Conservation (phyloP, 371 early-diverging fungal genomes). For the Mortierella sp. region DNA sequence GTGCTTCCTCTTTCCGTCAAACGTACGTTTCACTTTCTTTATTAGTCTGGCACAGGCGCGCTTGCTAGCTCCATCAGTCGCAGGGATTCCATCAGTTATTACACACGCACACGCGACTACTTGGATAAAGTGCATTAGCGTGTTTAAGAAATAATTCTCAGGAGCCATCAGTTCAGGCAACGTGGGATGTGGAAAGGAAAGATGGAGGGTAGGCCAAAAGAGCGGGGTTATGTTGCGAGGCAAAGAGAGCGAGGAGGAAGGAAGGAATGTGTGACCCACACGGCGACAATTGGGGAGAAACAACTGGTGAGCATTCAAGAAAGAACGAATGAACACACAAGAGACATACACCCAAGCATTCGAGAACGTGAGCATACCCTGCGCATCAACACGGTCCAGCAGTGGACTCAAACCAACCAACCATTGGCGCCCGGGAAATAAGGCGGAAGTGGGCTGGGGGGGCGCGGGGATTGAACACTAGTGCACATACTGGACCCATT, state of each 20-base stretch:
- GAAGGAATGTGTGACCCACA: conserved; percentile 3
- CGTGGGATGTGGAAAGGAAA: not conserved
- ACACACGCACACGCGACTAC: conserved; percentile 4
- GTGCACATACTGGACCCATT: not conserved
- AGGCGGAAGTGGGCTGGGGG: not conserved
- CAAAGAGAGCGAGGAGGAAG: not conserved
- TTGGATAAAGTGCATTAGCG: not conserved
- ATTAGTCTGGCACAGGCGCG: not conserved
- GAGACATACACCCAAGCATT: not conserved
- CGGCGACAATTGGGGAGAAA: not conserved
- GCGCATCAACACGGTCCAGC: conserved; percentile 3
- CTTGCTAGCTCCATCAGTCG: too few relatives aligned
- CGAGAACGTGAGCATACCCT: not conserved
- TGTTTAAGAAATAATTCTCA: conserved; percentile 7
- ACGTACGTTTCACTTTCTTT: conserved; percentile 26
- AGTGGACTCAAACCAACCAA: not conserved
- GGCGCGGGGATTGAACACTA: not conserved
- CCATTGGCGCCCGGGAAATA: not conserved
- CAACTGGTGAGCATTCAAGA: conserved; percentile 1
- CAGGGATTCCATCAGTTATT: not conserved
- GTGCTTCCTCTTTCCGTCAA: conserved; percentile 59
- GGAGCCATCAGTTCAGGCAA: not conserved
- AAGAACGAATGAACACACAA: not conserved
- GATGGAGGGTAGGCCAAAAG: not conserved
- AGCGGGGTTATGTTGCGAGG: not conserved